A percentile compares a stretch with the other conserved stretches of the same genome.
Evolutionary conservation across 768 basidiomycete genomes (phyloP).

Genomic region (Lyophyllum semitale): DNA sequence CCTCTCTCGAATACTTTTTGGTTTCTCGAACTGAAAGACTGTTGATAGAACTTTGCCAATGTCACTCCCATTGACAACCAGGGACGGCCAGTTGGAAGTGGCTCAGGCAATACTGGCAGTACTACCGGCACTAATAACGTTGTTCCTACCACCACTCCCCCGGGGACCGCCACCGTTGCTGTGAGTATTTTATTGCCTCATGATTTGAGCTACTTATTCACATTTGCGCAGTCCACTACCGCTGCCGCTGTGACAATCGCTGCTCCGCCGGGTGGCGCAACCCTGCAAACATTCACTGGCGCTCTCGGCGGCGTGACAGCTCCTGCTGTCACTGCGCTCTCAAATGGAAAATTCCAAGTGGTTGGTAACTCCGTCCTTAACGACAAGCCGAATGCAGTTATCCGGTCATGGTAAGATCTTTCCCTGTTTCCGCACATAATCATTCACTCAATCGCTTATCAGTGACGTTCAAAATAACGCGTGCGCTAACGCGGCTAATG

Average conservation of each 20-base stretch:
- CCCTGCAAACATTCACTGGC: slow-evolving; percentile 54
- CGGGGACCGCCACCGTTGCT: slow-evolving; percentile 9
- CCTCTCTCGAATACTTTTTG: background rate
- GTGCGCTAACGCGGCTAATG: slow-evolving; percentile 59
- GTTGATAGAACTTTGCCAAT: slow-evolving; percentile 43
- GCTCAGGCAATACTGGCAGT: slow-evolving; percentile 10
- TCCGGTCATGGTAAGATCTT: slow-evolving; percentile 43
- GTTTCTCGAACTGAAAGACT: background rate
- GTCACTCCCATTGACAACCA: slow-evolving; percentile 47
- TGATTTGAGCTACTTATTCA: background rate
- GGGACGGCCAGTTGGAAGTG: slow-evolving; percentile 35
- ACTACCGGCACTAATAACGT: background rate
- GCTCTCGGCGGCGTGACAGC: slow-evolving; percentile 46
- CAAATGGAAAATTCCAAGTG: slow-evolving; percentile 50
- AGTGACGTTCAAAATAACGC: slow-evolving; percentile 61
- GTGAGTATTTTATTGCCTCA: background rate
- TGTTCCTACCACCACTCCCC: slow-evolving; percentile 15
- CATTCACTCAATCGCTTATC: background rate
- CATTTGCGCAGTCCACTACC: slow-evolving; percentile 3
- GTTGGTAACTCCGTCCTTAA: slow-evolving; percentile 49
- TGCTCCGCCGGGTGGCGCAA: slow-evolving; percentile 18
- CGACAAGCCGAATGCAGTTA: slow-evolving; percentile 42
- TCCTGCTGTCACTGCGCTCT: slow-evolving; percentile 43
- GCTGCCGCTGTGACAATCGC: slow-evolving; percentile 12
- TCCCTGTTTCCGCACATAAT: background rate